Conservation (phyloP, 176 grass and related monocot genomes). For the Sorghum bicolor region Sorghum_bicolor_NCBIv3 NC_012875.2:1670001-1670500, state of each 20-base stretch:
- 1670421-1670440: background rate
- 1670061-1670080: background rate
- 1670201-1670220: background rate
- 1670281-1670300: background rate
- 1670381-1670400: background rate
- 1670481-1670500: background rate
- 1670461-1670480: background rate
- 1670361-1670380: background rate
- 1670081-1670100: background rate
- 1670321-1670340: background rate
- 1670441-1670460: background rate
- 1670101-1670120: background rate
- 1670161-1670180: background rate
- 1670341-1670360: background rate
- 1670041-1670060: background rate
- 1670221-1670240: background rate
- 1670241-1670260: too few species aligned
- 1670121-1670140: background rate
- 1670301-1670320: background rate
- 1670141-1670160: background rate
- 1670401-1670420: background rate
- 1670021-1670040: background rate
- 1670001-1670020: background rate
- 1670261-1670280: too few species aligned
- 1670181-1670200: background rate